Evolutionary conservation across 2,329 filamentous ascomycete genomes (phyloP), one percentile per base, ranked within the genome.

Genomic region (Ascochyta rabiei): DNA sequence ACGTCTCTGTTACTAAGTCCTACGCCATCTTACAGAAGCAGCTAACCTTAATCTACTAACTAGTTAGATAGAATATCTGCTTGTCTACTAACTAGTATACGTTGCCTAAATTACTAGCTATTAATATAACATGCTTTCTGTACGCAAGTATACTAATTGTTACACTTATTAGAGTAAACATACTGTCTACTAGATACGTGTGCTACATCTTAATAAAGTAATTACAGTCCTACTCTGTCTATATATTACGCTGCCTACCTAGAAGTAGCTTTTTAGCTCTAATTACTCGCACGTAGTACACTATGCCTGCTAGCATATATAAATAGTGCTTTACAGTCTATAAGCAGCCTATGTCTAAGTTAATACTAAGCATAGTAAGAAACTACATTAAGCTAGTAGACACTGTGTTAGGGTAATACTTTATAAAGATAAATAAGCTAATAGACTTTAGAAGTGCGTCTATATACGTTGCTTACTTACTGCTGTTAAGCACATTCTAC

Each of bases 231-330:
- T 50, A 44, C 10, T 61, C 42, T 18, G 31, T 53, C 48, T 66
- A 37, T 12, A 50, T 38, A 8, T 61, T 44, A 6, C 54, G 37
- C 38, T 59, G 18, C 19, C 15, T 41, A 10, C 43, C 49, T 16
- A 49, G 63, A 18, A 43, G 41, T 16, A 43, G 41, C 41, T 23
- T 48, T 40, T 67, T 53, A 10, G n/a, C 51, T n/a, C n/a, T n/a
- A n/a, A 69, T 30, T 26, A 67, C 57, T 2, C 60, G 46, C 4
- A 49, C 40, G 26, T 30, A 66, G 50, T 66, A 64, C 2, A 66
- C 48, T 2, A 65, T 34, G 10, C 61, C 28, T n/a, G 54, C 50
- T 10, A 63, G 55, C 16, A 60, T 63, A 24, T 66, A 63, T 13
- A 24, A 64, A 34, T 56, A 63, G 28, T 63, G 50, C 42, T 47